Evolutionary conservation across 2,329 filamentous ascomycete species (phyloP), one percentile per base, ranked within the genome.

Genomic region (Microdochium paspali): DNA sequence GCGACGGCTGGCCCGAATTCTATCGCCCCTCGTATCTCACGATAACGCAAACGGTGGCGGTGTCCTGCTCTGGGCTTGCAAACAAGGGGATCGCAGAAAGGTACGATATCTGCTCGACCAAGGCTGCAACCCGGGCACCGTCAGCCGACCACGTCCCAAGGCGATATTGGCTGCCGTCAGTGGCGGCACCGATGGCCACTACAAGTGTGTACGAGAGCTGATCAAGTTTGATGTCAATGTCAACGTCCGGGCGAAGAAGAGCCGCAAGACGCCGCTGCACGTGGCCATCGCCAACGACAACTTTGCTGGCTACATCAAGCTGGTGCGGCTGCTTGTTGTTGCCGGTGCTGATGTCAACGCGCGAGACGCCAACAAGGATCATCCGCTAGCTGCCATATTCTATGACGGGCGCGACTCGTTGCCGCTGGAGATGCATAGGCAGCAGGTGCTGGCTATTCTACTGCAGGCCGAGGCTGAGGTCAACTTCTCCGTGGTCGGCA

Each of bases 301-400:
- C 20, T 53, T 53, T 43, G 35, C 47, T 10, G 51, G 53, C 44
- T 53, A 54, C 26, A 32, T 44, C 30, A 54, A 51, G 43, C 48
- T 53, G 18, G 48, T 53, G 30, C 50, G 47, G 53, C 44, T 54
- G n/a, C 47, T 53, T 10, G 25, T 53, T 5, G 30, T 47, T 24
- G 44, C 25, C 26, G 43, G 43, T 18, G 46, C 45, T 3, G 24
- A 47, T 21, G 39, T 42, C 3, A 31, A 50, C n/a, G 45, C 42
- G n/a, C 42, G 32, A 10, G 49, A 49, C 31, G 21, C 31, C 15
- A 49, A 46, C 24, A 48, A 47, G 13, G 51, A 52, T 13, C 43
- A 25, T 24, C 44, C 49, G 13, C 43, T 51, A 5, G 46, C 45
- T 2, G 47, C 45, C n/a, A 26, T 50, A 9, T 52, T 52, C 44